Evolutionary conservation across 352 stramenopile species (phyloP).

Genomic region (Pythium brachiatum): DNA sequence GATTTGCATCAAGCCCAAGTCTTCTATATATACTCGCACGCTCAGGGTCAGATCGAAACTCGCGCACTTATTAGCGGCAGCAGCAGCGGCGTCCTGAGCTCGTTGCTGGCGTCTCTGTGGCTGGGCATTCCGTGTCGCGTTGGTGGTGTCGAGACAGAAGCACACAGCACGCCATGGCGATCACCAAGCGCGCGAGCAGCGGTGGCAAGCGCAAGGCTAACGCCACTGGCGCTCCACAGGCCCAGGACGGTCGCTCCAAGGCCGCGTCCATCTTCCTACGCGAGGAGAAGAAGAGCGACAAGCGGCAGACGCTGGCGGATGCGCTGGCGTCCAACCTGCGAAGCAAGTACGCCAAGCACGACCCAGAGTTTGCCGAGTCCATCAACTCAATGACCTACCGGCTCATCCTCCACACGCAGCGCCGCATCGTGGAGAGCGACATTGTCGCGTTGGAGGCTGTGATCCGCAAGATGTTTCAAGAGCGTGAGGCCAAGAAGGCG

Average conservation of each 20-base stretch:
- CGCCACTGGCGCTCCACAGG: neutral
- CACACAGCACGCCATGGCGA: slow-evolving; percentile 12
- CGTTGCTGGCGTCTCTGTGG: neutral
- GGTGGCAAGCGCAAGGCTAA: slow-evolving; percentile 17
- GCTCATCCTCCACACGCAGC: slow-evolving; percentile 50
- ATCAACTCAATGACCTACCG: slow-evolving; percentile 55
- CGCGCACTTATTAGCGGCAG: neutral
- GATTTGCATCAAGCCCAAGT: neutral
- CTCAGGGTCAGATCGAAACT: neutral
- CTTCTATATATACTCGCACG: neutral
- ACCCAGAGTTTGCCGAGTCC: slow-evolving; percentile 48
- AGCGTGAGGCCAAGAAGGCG: slow-evolving; percentile 32
- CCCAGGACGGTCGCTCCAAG: slow-evolving; percentile 26
- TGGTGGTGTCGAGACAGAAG: neutral
- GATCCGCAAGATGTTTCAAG: slow-evolving; percentile 63
- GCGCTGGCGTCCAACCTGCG: slow-evolving; percentile 46
- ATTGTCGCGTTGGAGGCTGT: slow-evolving; percentile 59
- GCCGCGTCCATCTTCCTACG: slow-evolving; percentile 35
- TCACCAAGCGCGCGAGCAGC: slow-evolving; percentile 27
- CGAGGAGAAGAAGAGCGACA: slow-evolving; percentile 62
- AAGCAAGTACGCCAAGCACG: slow-evolving; percentile 58
- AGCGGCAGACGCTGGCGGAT: slow-evolving; percentile 52
- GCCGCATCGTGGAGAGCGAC: slow-evolving; percentile 52
- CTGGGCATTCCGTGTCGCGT: neutral
- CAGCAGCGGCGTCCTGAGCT: neutral